Evolutionary conservation across 73 alveolate species (phyloP).

Genomic region (Blepharisma stoltei): DNA sequence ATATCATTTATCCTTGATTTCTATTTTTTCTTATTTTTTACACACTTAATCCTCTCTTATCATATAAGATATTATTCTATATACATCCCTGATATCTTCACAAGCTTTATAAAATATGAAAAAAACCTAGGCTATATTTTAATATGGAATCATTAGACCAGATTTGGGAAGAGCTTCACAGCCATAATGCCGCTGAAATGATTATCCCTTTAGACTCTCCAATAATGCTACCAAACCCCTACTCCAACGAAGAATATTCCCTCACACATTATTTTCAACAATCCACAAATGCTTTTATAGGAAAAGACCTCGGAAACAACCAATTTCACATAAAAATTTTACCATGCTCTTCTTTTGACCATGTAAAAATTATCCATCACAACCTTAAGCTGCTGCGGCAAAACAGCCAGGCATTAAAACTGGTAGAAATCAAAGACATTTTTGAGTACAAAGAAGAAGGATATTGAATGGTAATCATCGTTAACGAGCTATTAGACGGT

Average conservation of each 20-base stretch:
- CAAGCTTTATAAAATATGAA: too few relatives aligned
- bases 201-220: not conserved
- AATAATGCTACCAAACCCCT: slow-evolving; percentile 7
- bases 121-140: too few relatives aligned
- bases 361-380: not conserved
- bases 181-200: not conserved
- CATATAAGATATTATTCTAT: too few relatives aligned
- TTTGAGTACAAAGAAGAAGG: slow-evolving; percentile 2
- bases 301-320: not conserved
- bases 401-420: not conserved
- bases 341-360: not conserved
- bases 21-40: too few relatives aligned
- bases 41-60: too few relatives aligned
- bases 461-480: slow-evolving; percentile 4
- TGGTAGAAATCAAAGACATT: slow-evolving; percentile 5
- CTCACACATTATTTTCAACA: slow-evolving; percentile 4
- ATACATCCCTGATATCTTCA: too few relatives aligned
- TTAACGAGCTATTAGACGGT: not conserved
- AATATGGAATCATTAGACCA: too few relatives aligned
- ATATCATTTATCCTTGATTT: too few relatives aligned
- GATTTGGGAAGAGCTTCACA: too few relatives aligned
- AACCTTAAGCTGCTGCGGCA: not conserved
- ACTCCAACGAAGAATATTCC: not conserved
- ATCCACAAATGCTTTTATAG: slow-evolving; percentile 15
- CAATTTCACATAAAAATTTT: not conserved